Base-by-base conservation (phyloP, 495 filamentous ascomycete genomes). In the Ramalina intermedia region DNA sequence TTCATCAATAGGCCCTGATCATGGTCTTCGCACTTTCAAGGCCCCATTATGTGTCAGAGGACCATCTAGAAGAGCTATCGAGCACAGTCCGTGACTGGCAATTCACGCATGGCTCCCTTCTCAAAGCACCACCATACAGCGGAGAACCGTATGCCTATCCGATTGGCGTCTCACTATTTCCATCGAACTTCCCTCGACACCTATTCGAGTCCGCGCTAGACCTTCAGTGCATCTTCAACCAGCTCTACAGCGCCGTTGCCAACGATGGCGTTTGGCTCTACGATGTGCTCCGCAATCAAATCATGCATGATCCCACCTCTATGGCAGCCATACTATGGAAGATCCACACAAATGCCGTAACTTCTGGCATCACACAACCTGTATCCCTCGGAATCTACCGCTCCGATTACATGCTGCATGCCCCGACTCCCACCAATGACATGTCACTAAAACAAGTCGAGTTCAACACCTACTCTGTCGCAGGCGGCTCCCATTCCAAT, bases 381-480 rank as follows among this genome's bases (percentile, higher is more conserved):
- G 65, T 81, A 4, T 72, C 76, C n/a, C 72, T 86, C 0, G 87
- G 85, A 0, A 72, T 94, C 33, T 94, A 91, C 64, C 79, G 87
- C 36, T 94, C 87, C 3, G 87, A 94, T 58, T 94, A 94, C 63
- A 90, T 94, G 84, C 26, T 47, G n/a, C 44, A 47, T 14, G 44
- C 33, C 18, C 17, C 12, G 5, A 26, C 6, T 6, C 7, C 27
- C 18, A 14, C 4, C n/a, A 76, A 93, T 38, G 85, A 93, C 58
- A 62, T 78, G 7, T 69, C 69, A 18, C 70, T 91, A 55, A 89
- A 87, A 61, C 87, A 94, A 63, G 84, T 94, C 24, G 87, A 94
- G 58, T 90, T 94, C 68, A 93, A 94, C 67, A 89, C 86, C 16
- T 85, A 83, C 17, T 93, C 87, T 1, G 90, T 89, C 48, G 84